Evolutionary conservation across 768 basidiomycete genomes (phyloP), one percentile per base, ranked within the genome.

Genomic region (Cystobasidium tubakii): DNA sequence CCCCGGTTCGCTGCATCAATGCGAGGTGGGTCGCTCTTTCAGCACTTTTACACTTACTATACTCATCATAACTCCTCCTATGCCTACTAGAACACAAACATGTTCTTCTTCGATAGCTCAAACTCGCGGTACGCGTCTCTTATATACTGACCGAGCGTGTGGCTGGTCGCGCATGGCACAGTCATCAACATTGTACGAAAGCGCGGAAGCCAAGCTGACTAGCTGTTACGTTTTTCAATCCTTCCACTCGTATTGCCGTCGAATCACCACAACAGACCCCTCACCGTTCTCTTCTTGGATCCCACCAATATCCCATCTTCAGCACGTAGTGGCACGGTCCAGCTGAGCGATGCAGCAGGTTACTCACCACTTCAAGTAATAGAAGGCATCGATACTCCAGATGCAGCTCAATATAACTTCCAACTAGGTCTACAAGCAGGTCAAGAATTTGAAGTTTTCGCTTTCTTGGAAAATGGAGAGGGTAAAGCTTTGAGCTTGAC

Each of bases 371-470:
- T 74, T 19, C 76, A 76, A 50, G 70, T 75, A n/a, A 43, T 78
- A 31, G 27, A 73, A 23, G 73, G 31, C 29, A 75, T 76, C 62
- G 54, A 67, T 2, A 76, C 77, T 7, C 73, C 75, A n/a, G 77
- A 78, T 53, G 73, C 76, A 0, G 21, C n/a, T 10, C 57, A 42
- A 42, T 73, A 57, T 53, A 29, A 53, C 1, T 78, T 75, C 46
- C 23, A 27, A n/a, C 60, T 79, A 43, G 50, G 46, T 17, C 46
- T 79, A 19, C 73, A 75, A 3, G 60, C 67, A 42, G 74, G 75
- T 25, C 69, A 67, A 27, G 67, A 67, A n/a, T 77, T 79, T 57
- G 75, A 75, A 46, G 76, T 76, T 62, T 74, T 74, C 36, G 77
- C 60, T 6, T 78, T 78, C 75, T 53, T 78, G 23, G 67, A 74